Evolutionary conservation across 1,284 basidiomycete species (phyloP).

Genomic region (Naganishia sp.): DNA sequence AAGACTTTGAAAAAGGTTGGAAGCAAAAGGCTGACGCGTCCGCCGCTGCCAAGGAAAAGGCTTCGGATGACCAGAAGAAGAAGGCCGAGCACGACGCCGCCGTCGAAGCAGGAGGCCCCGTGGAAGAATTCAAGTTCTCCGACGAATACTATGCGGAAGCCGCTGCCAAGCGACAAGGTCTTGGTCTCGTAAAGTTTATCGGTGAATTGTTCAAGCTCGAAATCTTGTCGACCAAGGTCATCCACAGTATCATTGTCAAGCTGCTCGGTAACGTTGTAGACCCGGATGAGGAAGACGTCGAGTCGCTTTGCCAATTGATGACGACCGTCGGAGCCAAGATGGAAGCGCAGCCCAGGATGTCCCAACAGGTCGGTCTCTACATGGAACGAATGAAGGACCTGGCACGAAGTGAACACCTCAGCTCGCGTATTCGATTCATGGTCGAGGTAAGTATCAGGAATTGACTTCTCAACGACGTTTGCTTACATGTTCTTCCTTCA

Average conservation of each 20-base stretch:
- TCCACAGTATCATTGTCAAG: slow-evolving; percentile 96
- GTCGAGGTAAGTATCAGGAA: slow-evolving; percentile 66
- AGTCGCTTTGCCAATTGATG: slow-evolving; percentile 89
- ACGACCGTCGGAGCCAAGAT: slow-evolving; percentile 82
- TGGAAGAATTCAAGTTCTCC: slow-evolving; percentile 69
- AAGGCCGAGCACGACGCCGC: slow-evolving; percentile 57
- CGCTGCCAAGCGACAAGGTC: slow-evolving; percentile 94
- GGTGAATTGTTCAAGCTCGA: slow-evolving; percentile 96
- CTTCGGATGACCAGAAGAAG: slow-evolving; percentile 60
- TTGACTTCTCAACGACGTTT: slow-evolving; percentile 11
- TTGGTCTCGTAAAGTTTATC: slow-evolving; percentile 96
- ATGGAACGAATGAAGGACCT: slow-evolving; percentile 86
- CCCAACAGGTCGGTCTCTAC: slow-evolving; percentile 86
- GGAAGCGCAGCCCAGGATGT: slow-evolving; percentile 73
- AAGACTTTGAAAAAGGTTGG: slow-evolving; percentile 88
- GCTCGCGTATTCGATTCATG: slow-evolving; percentile 92
- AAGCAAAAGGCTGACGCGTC: slow-evolving; percentile 60
- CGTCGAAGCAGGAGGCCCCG: slow-evolving; percentile 49
- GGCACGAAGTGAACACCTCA: slow-evolving; percentile 70
- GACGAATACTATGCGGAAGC: slow-evolving; percentile 96
- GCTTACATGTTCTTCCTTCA: slow-evolving; percentile 46
- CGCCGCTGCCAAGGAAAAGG: slow-evolving; percentile 59
- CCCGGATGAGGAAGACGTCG: slow-evolving; percentile 96
- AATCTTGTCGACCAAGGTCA: slow-evolving; percentile 92
- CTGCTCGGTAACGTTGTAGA: slow-evolving; percentile 87